Conservation (phyloP, 2,329 filamentous ascomycete genomes). For the Pseudogymnoascus sp. region DNA sequence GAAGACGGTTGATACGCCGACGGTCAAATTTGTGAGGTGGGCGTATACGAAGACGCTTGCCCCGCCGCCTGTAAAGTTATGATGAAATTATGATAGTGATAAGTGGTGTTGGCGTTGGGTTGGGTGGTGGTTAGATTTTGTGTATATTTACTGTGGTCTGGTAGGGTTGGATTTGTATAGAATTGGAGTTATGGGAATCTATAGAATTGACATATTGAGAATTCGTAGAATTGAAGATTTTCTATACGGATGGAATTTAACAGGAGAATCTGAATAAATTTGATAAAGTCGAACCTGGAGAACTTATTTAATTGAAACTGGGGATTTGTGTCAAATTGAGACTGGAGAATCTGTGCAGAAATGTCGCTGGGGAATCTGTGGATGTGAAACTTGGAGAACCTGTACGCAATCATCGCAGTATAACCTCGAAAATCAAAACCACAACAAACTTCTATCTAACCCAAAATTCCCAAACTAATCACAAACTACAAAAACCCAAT, state of each 20-base stretch:
- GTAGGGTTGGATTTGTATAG: too few relatives aligned
- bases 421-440: neutral
- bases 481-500: too few relatives aligned
- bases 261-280: neutral
- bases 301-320: too few relatives aligned
- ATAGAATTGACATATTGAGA: neutral
- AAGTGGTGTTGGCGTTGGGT: neutral
- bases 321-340: too few relatives aligned
- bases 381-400: too few relatives aligned
- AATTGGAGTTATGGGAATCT: neutral
- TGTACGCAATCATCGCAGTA: too few relatives aligned
- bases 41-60: constrained; percentile 37
- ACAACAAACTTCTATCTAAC: neutral
- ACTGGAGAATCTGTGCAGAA: too few relatives aligned
- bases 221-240: too few relatives aligned
- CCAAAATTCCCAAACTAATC: neutral
- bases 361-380: too few relatives aligned
- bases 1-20: neutral
- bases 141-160: neutral
- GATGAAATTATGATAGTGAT: neutral
- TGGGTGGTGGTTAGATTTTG: neutral
- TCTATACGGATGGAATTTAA: neutral
- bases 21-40: neutral
- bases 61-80: neutral
- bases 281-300: neutral